phyloP scores from a whole-genome alignment of 306 rosid species.

The Vigna angularis region DNA sequence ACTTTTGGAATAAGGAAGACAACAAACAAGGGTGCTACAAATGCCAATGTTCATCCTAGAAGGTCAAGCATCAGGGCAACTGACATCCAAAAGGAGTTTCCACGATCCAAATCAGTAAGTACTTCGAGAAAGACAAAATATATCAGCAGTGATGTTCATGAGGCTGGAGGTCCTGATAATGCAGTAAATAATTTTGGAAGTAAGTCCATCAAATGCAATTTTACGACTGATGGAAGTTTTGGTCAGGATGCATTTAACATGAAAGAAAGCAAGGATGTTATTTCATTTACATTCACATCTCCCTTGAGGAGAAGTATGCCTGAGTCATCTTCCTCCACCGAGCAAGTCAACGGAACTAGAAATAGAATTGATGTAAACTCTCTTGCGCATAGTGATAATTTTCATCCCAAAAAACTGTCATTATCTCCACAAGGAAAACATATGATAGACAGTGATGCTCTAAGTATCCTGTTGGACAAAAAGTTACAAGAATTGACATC shows the following conservation, averaged over 20 bases:
- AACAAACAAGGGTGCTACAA: constrained; percentile 51
- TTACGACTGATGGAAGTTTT: constrained; percentile 56
- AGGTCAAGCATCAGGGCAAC: constrained; percentile 51
- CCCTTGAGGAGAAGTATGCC: constrained; percentile 68
- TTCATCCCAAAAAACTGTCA: constrained; percentile 48
- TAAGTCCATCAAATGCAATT: constrained; percentile 65
- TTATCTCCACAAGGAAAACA: constrained; percentile 54
- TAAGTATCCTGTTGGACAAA: constrained; percentile 83
- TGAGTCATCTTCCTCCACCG: constrained; percentile 53
- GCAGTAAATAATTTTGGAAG: constrained; percentile 45
- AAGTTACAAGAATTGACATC: constrained; percentile 80
- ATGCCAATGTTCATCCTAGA: constrained; percentile 55
- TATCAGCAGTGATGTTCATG: constrained; percentile 45
- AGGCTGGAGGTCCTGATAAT: constrained; percentile 49
- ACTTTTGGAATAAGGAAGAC: constrained; percentile 55
- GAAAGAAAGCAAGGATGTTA: constrained; percentile 70
- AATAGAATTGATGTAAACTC: constrained; percentile 52
- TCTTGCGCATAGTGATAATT: constrained; percentile 49
- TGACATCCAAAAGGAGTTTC: constrained; percentile 53
- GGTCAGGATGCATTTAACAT: constrained; percentile 53
- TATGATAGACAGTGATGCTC: constrained; percentile 61
- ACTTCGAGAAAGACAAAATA: constrained; percentile 50
- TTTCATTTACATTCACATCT: constrained; percentile 91
- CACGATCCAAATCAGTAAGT: constrained; percentile 49
- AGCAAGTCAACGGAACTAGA: constrained; percentile 47